These are phyloP conservation scores for Tuber borchii DNA, from an alignment of 495 filamentous ascomycete species.

Conservation along the genomic window DNA sequence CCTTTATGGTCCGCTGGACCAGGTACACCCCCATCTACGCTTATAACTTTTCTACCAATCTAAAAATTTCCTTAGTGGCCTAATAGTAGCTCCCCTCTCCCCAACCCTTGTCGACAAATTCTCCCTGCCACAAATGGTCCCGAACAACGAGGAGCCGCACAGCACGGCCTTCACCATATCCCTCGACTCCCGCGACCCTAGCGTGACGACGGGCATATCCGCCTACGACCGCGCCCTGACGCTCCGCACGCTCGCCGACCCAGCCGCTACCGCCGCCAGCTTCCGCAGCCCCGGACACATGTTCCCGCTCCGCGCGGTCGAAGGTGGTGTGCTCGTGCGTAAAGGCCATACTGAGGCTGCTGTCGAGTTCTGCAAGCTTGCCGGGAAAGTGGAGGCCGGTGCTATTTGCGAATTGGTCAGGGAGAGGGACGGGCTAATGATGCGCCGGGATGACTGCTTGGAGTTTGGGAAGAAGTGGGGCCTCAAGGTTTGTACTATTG, in stretches of 20 bases:
- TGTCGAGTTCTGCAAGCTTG: slow-evolving; percentile 74
- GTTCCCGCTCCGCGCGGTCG: slow-evolving; percentile 71
- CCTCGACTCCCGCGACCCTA: slow-evolving; percentile 65
- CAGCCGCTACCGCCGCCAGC: slow-evolving; percentile 49
- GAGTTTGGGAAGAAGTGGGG: slow-evolving; percentile 83
- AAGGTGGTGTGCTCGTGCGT: slow-evolving; percentile 72
- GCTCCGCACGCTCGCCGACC: slow-evolving; percentile 69
- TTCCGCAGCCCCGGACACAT: slow-evolving; percentile 88
- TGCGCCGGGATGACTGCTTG: slow-evolving; percentile 84
- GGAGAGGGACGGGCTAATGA: slow-evolving; percentile 75
- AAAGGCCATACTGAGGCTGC: slow-evolving; percentile 89
- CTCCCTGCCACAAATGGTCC: slow-evolving; percentile 82
- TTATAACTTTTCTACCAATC: background rate
- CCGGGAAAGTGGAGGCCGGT: slow-evolving; percentile 65
- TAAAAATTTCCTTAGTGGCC: slow-evolving; percentile 53
- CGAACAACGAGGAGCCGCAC: slow-evolving; percentile 73
- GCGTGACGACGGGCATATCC: slow-evolving; percentile 81
- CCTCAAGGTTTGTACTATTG: slow-evolving; percentile 90
- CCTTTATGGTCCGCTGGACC: slow-evolving; percentile 84
- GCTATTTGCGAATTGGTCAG: slow-evolving; percentile 78
- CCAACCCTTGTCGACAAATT: slow-evolving; percentile 60
- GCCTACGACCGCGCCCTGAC: slow-evolving; percentile 81
- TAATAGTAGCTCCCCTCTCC: slow-evolving; percentile 79
- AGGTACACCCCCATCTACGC: slow-evolving; percentile 44
- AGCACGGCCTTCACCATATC: slow-evolving; percentile 87